Base-by-base conservation (phyloP, 1,284 basidiomycete species). In the Malassezia slooffiae region DNA sequence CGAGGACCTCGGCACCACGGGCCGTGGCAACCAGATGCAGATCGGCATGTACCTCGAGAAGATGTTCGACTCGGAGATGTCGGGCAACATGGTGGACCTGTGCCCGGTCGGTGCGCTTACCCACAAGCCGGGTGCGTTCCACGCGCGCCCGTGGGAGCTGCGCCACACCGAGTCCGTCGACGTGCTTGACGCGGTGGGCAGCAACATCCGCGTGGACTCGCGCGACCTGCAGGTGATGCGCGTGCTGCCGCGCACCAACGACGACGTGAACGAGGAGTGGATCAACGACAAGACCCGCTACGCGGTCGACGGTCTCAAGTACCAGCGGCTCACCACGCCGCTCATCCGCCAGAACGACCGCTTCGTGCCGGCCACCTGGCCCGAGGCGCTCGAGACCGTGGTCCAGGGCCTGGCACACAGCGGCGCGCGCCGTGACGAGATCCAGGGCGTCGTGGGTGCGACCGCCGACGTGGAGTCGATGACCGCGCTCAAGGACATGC, bases 261-360 rank as follows among this genome's bases (percentile, higher is more conserved):
- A 97, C 72, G 87, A 95, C 59, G 82, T 99, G 52, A 99, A 99
- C 72, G 93, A 99, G 75, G 93, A 99, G 73, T 97, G 93, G 91
- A 93, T 99, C 72, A 90, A 80, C 72, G 91, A 99, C 78, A 97
- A 97, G 79, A 91, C 91, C 2, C 84, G 93, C 51, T 91, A 87
- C 71, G 86, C 91, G 2, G 84, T 87, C 70, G 93, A 99, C 62
- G 93, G 93, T 31, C 79, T 99, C 39, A 82, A 82, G 64, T 91
- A 87, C 77, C 93, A 99, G 72, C 83, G 91, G 27, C 75, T 99
- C 62, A 96, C 90, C 12, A 83, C 81, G 1, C 93, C 93, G 7
- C 77, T 97, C 29, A 75, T 96, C 62, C 86, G 90, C 70, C 77
- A 83, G 59, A 90, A 85, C 29, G 88, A 91, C 71, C 81, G 88